Evolutionary conservation across 1,284 basidiomycete genomes (phyloP), one percentile per base, ranked within the genome.

Genomic region (Marasmius sp.): DNA sequence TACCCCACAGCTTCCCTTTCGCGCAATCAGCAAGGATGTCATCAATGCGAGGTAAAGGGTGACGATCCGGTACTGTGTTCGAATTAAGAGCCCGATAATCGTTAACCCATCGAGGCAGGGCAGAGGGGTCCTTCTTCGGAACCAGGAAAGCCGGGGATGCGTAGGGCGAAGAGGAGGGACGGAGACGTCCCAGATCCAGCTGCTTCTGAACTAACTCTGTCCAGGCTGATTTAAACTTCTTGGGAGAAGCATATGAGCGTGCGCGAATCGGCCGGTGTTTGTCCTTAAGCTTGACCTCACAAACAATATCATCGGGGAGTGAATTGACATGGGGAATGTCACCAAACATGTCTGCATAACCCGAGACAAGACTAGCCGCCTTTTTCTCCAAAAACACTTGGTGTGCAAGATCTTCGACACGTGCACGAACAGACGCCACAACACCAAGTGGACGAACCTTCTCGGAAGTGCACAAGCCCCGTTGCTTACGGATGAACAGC

Each of bases 11-110:
- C 18, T 66, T 68, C 0, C 72, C 72, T 49, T 69, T 69, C 0
- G 64, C 69, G 33, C 71, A 69, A 43, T 71, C 66, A 1, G 66
- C 54, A 0, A 74, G 60, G 20, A 74, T 68, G 16, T 75, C 69
- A 27, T 69, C 58, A 37, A 78, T 73, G 1, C 70, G 67, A 0
- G 73, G 76, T 1, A 78, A 64, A 0, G 73, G 74, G 33, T 70
- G 64, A 12, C 62, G 38, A n/a, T 61, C 60, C 0, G 60, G 60
- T 0, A 61, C 56, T 0, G 56, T 61, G 38, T 61, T 61, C 3
- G 41, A 62, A 63, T 79, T 79, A 0, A 76, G 57, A 12, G 67
- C 34, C 1, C 70, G 65, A 51, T 71, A 76, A 63, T 78, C 73
- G 43, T 76, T 77, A 0, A 76, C 75, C 76, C 73, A 76, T n/a